These are phyloP conservation scores for Eremothecium coryli DNA, from an alignment of 1,139 yeast species.

Conservation along the genomic window DNA sequence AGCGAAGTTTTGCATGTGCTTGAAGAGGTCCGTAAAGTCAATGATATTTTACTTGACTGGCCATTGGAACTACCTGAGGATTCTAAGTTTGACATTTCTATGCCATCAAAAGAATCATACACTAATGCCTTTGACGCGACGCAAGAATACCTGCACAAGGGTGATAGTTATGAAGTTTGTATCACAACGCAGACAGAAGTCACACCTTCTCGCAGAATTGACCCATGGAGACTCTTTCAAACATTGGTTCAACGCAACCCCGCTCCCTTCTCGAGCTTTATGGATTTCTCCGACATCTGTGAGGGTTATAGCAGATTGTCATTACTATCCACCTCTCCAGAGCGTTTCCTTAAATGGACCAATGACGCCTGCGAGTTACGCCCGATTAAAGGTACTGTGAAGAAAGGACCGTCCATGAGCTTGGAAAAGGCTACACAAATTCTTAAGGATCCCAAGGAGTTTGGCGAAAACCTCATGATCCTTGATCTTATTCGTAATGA, in stretches of 20 bases:
- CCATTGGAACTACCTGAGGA: conserved; percentile 17
- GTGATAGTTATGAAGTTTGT: conserved; percentile 92
- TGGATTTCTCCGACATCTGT: conserved; percentile 55
- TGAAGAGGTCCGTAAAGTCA: conserved; percentile 2
- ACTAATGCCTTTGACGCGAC: conserved; percentile 49
- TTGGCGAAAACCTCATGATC: conserved; percentile 95
- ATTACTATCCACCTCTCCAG: conserved; percentile 87
- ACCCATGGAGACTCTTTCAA: conserved; percentile 76
- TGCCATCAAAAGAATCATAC: conserved; percentile 54
- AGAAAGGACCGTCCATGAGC: conserved; percentile 46
- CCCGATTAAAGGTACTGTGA: conserved; percentile 94
- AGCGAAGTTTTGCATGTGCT: conserved; percentile 6
- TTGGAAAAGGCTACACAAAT: conserved; percentile 52
- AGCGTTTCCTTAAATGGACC: conserved; percentile 80
- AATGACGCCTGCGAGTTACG: conserved; percentile 59
- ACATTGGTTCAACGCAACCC: conserved; percentile 68
- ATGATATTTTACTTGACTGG: conserved; percentile 14
- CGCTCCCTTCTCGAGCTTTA: conserved; percentile 81
- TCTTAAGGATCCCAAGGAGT: conserved; percentile 79
- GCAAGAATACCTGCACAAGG: conserved; percentile 61
- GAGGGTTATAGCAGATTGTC: conserved; percentile 30
- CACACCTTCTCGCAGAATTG: conserved; percentile 36
- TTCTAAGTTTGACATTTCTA: conserved; percentile 21
- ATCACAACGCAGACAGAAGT: conserved; percentile 72
- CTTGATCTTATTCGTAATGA: conserved; percentile 94